phyloP scores from a whole-genome alignment of 176 grass and related monocot species.

The Poa annua region DNA sequence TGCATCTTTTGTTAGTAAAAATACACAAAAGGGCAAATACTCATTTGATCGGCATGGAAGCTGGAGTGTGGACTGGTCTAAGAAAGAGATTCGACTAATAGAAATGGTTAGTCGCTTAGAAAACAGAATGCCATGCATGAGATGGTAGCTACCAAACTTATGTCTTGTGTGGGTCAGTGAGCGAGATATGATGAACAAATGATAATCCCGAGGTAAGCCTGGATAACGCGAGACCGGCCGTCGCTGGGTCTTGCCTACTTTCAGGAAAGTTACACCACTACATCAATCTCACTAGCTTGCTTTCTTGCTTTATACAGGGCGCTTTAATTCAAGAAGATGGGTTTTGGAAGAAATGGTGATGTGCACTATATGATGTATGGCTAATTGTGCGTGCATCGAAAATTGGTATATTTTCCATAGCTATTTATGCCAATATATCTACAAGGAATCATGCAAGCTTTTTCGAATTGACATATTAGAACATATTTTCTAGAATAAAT shows the following conservation, averaged over 20 bases:
- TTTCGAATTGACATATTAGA: too few species aligned
- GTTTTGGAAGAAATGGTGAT: neutral
- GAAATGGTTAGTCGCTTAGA: conserved; percentile 3
- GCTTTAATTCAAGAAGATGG: conserved; percentile 6
- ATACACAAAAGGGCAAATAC: conserved; percentile 24
- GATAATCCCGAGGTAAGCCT: conserved; percentile 38
- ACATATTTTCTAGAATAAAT: too few species aligned
- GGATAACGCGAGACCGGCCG: neutral
- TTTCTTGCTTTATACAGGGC: neutral
- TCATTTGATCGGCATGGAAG: conserved; percentile 50
- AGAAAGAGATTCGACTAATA: conserved; percentile 31
- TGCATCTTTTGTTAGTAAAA: conserved; percentile 50
- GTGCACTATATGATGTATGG: neutral
- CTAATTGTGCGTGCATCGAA: neutral
- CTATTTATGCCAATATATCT: neutral
- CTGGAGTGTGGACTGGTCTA: conserved; percentile 55
- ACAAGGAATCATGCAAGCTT: too few species aligned
- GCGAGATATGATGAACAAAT: neutral
- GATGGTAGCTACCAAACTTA: conserved; percentile 16
- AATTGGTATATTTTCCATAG: too few species aligned
- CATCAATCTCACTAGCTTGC: neutral
- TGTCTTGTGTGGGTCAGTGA: neutral
- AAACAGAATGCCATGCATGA: neutral
- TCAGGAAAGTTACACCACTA: neutral
- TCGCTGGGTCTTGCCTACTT: conserved; percentile 24